phyloP scores from a whole-genome alignment of 257 asterid species.

The Jacaranda mimosifolia region DNA sequence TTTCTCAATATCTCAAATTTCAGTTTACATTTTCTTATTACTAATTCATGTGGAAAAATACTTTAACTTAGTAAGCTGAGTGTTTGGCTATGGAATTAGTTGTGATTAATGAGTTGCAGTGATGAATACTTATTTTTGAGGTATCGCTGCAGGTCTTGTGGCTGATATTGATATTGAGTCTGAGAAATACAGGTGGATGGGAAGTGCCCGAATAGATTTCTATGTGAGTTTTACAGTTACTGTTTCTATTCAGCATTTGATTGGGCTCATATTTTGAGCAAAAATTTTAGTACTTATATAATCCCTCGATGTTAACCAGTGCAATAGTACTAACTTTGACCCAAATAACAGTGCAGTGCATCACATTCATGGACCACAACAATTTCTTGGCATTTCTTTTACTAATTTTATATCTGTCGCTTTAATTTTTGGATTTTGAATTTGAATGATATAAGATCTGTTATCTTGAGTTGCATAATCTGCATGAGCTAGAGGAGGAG shows the following conservation, averaged over 20 bases:
- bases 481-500: slow-evolving; percentile 10
- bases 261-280: slow-evolving; percentile 19
- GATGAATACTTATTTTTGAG: slow-evolving; percentile 31
- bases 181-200: slow-evolving; percentile 99
- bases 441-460: neutral
- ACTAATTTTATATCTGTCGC: neutral
- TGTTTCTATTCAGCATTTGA: neutral
- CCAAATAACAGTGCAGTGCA: slow-evolving; percentile 7
- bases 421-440: neutral
- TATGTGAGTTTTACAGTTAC: slow-evolving; percentile 64
- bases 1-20: slow-evolving; percentile 15
- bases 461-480: slow-evolving; percentile 9
- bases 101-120: slow-evolving; percentile 16
- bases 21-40: slow-evolving; percentile 28
- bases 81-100: slow-evolving; percentile 14
- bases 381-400: slow-evolving; percentile 1
- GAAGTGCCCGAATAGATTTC: slow-evolving; percentile 93
- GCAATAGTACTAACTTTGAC: neutral
- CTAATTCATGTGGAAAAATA: slow-evolving; percentile 22
- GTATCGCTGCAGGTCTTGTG: slow-evolving; percentile 71
- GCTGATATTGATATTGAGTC: slow-evolving; percentile 99
- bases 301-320: slow-evolving; percentile 14
- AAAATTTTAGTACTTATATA: neutral
- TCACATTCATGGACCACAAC: neutral
- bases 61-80: slow-evolving; percentile 24